phyloP scores from a whole-genome alignment of 2,329 filamentous ascomycete species.

The Pezicula radicicola region DNA sequence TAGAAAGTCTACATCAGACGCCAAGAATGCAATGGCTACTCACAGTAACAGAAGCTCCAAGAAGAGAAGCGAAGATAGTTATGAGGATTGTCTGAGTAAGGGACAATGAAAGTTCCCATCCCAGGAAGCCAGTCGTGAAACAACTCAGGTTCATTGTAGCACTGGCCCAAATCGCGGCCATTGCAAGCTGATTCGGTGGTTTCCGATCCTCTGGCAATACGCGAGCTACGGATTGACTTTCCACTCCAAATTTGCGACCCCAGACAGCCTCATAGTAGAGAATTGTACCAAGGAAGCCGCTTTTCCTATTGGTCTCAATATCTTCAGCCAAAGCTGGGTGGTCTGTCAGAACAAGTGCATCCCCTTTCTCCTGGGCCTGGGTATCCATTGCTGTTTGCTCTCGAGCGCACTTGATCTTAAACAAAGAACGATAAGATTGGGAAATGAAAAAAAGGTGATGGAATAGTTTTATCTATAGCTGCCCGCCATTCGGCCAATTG shows the following conservation, averaged over 20 bases:
- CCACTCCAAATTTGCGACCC: constrained; percentile 45
- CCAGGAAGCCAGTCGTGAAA: constrained; percentile 49
- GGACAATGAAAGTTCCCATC: constrained; percentile 44
- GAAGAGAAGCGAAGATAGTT: constrained; percentile 42
- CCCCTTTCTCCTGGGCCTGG: too few relatives aligned
- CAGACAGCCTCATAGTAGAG: constrained; percentile 39
- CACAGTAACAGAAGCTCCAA: constrained; percentile 38
- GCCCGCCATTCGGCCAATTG: too few relatives aligned
- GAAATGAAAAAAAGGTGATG: too few relatives aligned
- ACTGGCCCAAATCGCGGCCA: constrained; percentile 50
- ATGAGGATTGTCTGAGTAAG: constrained; percentile 41
- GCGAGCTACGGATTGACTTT: constrained; percentile 43
- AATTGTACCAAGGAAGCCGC: constrained; percentile 32
- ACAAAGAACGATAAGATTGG: too few relatives aligned
- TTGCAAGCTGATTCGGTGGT: constrained; percentile 39
- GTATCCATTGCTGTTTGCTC: too few relatives aligned
- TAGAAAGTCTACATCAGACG: neutral
- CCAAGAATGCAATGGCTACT: constrained; percentile 4
- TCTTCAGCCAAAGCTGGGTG: too few relatives aligned
- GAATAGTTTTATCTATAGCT: too few relatives aligned
- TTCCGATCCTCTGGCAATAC: constrained; percentile 41
- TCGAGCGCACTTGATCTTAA: too few relatives aligned
- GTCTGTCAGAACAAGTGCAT: too few relatives aligned
- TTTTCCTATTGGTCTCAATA: too few relatives aligned
- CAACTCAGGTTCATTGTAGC: constrained; percentile 49